These are phyloP conservation scores for Paecilomyces sp. DNA, from an alignment of 2,329 filamentous ascomycete genomes.

Conservation along the genomic window DNA sequence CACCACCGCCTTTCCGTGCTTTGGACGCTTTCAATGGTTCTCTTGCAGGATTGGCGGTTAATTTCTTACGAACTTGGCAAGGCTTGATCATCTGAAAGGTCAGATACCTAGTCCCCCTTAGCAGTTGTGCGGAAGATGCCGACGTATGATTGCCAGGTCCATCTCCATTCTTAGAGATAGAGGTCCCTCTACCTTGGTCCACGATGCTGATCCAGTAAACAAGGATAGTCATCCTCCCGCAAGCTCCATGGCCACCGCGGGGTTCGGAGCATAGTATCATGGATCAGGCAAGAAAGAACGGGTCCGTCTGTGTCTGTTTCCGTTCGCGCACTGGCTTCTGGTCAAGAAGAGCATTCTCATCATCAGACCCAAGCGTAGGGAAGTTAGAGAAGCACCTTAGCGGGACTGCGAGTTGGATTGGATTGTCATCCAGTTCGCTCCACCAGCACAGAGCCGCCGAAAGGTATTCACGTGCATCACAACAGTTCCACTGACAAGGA, in stretches of 20 bases:
- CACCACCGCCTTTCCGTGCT: neutral
- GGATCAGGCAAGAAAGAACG: neutral
- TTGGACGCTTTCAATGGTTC: neutral
- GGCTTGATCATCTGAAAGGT: neutral
- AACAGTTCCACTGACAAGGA: neutral
- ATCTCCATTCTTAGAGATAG: neutral
- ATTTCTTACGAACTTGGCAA: neutral
- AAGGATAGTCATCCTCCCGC: neutral
- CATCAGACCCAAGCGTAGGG: neutral
- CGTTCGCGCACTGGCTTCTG: neutral
- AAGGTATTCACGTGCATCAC: neutral
- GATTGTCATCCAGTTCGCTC: neutral
- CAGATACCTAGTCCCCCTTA: too few relatives aligned
- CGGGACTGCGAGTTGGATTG: neutral
- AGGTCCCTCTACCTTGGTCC: neutral
- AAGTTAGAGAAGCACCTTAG: neutral
- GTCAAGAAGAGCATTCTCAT: neutral
- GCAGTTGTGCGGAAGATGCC: neutral
- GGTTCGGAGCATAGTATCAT: neutral
- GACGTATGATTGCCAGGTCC: neutral
- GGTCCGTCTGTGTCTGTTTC: neutral
- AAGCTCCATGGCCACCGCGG: neutral
- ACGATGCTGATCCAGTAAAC: neutral
- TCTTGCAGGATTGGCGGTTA: neutral
- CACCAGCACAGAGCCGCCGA: neutral